These are phyloP conservation scores for Cucumis cinereus DNA, from an alignment of 306 rosid species.

Conservation along the genomic window DNA sequence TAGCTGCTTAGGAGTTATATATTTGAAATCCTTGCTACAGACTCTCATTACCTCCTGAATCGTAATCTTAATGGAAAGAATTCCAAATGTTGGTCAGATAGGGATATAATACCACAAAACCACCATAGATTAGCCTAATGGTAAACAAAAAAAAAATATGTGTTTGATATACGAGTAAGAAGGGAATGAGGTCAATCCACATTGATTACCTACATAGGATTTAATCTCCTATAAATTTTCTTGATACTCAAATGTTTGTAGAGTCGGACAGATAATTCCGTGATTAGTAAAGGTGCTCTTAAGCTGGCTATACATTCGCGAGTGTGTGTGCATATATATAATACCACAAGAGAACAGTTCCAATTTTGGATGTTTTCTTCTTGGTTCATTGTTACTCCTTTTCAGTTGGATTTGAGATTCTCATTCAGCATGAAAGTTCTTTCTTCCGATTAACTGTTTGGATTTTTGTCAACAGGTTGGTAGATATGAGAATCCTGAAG, in stretches of 20 bases:
- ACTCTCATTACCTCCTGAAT: background rate
- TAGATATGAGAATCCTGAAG: conserved; percentile 68
- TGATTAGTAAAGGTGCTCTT: too few species aligned
- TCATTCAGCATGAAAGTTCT: background rate
- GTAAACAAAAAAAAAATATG: too few species aligned
- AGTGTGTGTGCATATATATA: too few species aligned
- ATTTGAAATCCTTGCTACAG: background rate
- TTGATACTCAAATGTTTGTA: too few species aligned
- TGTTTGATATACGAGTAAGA: too few species aligned
- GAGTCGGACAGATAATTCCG: too few species aligned
- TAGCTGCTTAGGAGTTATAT: background rate
- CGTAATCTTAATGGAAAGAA: background rate
- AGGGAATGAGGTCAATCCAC: too few species aligned
- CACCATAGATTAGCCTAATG: too few species aligned
- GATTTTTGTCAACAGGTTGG: conserved; percentile 45
- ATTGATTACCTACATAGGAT: too few species aligned
- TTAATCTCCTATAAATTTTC: too few species aligned
- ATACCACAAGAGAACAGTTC: background rate
- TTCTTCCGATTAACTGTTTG: background rate
- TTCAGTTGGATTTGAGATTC: background rate
- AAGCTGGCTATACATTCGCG: too few species aligned
- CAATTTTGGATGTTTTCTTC: background rate
- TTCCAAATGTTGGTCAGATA: background rate
- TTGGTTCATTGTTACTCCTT: background rate
- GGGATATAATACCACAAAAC: background rate